These are phyloP conservation scores for Oemleria cerasiformis DNA, from an alignment of 306 rosid species.

Conservation along the genomic window DNA sequence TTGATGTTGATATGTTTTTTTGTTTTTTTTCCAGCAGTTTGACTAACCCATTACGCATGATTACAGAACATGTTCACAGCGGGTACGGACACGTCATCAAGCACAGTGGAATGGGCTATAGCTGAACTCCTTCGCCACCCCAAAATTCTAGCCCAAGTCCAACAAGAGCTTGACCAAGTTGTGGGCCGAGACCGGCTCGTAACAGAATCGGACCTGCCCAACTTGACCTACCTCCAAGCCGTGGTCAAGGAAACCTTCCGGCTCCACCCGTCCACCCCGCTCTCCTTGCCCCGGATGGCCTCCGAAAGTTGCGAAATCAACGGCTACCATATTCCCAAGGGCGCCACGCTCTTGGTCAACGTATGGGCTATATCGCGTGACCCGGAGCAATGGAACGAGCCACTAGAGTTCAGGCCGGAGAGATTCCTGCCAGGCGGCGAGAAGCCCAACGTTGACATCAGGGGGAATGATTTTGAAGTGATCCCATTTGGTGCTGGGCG, in stretches of 20 bases:
- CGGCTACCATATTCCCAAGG: slow-evolving; percentile 63
- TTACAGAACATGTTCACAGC: slow-evolving; percentile 61
- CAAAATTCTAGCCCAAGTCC: slow-evolving; percentile 37
- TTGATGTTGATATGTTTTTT: too few species aligned
- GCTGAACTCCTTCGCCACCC: slow-evolving; percentile 63
- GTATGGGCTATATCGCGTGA: slow-evolving; percentile 83
- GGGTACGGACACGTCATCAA: slow-evolving; percentile 80
- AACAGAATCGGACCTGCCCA: slow-evolving; percentile 45
- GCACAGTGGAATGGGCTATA: slow-evolving; percentile 78
- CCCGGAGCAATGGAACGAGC: slow-evolving; percentile 50
- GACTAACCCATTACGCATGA: neutral
- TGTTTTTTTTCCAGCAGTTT: too few species aligned
- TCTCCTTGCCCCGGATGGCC: slow-evolving; percentile 67
- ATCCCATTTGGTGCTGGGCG: slow-evolving; percentile 86
- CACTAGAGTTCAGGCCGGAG: slow-evolving; percentile 64
- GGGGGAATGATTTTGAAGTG: slow-evolving; percentile 66
- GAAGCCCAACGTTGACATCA: slow-evolving; percentile 52
- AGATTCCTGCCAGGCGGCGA: slow-evolving; percentile 63
- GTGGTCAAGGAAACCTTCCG: slow-evolving; percentile 80
- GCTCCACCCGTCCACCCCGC: slow-evolving; percentile 87
- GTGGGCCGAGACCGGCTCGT: slow-evolving; percentile 59
- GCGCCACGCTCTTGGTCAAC: slow-evolving; percentile 68
- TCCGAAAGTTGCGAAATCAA: slow-evolving; percentile 49
- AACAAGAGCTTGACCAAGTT: slow-evolving; percentile 49
- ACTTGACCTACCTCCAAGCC: slow-evolving; percentile 63